Evolutionary conservation across 495 filamentous ascomycete species (phyloP).

Genomic region (Lepraria neglecta): DNA sequence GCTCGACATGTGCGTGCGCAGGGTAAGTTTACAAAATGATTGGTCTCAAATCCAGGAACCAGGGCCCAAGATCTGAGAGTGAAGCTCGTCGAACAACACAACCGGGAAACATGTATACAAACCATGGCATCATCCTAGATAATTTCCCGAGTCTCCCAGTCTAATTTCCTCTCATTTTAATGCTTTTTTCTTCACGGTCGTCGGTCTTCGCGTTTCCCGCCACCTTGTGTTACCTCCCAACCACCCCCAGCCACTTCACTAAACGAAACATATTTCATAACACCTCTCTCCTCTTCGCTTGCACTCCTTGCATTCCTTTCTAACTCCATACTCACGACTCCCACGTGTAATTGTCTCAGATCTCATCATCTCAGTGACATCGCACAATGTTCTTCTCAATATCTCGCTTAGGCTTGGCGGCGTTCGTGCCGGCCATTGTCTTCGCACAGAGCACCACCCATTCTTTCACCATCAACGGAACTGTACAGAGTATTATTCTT

Average conservation of each 20-base stretch:
- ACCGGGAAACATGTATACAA: neutral
- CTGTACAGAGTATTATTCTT: conserved; percentile 19
- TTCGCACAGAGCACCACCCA: conserved; percentile 23
- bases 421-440: conserved; percentile 14
- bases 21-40: neutral
- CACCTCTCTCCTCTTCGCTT: neutral
- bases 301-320: conserved; percentile 15
- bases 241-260: conserved; percentile 23
- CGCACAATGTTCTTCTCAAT: conserved; percentile 25
- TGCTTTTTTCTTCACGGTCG: neutral
- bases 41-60: conserved; percentile 7
- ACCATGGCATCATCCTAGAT: conserved; percentile 1
- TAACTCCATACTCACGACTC: conserved; percentile 1
- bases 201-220: conserved; percentile 16
- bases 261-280: conserved; percentile 16
- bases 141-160: neutral
- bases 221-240: conserved; percentile 1
- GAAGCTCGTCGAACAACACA: neutral
- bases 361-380: neutral
- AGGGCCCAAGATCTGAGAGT: neutral
- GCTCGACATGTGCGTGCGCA: neutral
- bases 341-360: conserved; percentile 1
- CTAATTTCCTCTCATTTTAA: neutral
- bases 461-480: conserved; percentile 20
- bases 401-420: conserved; percentile 21